phyloP scores from a whole-genome alignment of 352 stramenopile species.

The Phytophthora sojae region DNA sequence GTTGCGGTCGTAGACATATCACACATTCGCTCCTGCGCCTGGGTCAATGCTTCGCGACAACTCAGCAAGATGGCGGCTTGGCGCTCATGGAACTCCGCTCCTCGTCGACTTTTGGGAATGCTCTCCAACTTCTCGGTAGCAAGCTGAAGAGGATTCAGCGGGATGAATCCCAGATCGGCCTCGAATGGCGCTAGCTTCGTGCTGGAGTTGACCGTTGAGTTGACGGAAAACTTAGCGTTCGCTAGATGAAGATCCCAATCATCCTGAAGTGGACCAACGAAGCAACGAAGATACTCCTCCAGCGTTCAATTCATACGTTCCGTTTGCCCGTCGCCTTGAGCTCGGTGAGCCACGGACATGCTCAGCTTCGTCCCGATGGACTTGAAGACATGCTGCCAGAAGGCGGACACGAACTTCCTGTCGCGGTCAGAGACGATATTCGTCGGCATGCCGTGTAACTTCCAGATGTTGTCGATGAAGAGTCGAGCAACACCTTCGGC shows the following conservation, averaged over 20 bases:
- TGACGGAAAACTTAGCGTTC: background rate
- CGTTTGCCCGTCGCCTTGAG: too few species aligned
- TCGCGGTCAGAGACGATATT: too few species aligned
- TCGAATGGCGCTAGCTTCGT: too few species aligned
- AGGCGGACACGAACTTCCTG: too few species aligned
- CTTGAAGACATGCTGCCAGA: too few species aligned
- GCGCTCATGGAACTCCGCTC: conserved; percentile 9
- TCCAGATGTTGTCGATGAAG: too few species aligned
- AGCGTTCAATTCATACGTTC: conserved; percentile 18
- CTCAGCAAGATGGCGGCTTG: conserved; percentile 11
- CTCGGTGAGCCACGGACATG: too few species aligned
- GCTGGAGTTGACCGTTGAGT: background rate
- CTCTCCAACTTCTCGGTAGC: background rate
- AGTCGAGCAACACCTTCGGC: too few species aligned
- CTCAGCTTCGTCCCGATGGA: too few species aligned
- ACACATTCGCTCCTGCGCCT: conserved; percentile 14
- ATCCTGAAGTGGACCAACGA: conserved; percentile 14
- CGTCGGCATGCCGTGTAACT: too few species aligned
- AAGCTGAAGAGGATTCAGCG: conserved; percentile 1
- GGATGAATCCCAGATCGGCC: conserved; percentile 17
- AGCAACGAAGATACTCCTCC: conserved; percentile 16
- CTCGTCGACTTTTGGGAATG: background rate
- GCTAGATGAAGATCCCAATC: conserved; percentile 19
- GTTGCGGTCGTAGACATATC: conserved; percentile 23
- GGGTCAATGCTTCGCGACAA: conserved; percentile 12